Conservation (phyloP, 768 basidiomycete species). For the Mycena leptocephala region DNA sequence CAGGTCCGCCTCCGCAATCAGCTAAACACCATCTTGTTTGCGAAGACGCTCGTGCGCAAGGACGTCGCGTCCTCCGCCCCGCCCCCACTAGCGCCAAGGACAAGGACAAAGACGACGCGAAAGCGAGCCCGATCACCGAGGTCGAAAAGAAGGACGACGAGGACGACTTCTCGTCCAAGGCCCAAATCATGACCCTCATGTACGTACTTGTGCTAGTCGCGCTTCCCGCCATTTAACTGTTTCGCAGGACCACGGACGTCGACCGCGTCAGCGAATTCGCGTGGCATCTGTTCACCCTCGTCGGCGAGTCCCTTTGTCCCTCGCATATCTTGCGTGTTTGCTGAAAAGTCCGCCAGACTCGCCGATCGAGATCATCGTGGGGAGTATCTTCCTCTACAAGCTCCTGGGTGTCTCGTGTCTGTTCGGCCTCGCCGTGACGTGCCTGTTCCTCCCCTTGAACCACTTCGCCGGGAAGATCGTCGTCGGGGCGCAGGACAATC, state of each 20-base stretch:
- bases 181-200: conserved; percentile 94
- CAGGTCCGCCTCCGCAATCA: conserved; percentile 74
- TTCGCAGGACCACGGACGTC: conserved; percentile 84
- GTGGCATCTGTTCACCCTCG: conserved; percentile 83
- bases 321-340: conserved; percentile 3
- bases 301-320: conserved; percentile 64
- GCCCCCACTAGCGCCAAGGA: conserved; percentile 42
- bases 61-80: conserved; percentile 79
- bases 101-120: conserved; percentile 25
- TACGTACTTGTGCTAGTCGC: not conserved
- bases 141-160: conserved; percentile 60
- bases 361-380: conserved; percentile 85
- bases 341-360: conserved; percentile 63
- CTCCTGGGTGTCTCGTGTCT: conserved; percentile 86
- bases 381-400: conserved; percentile 82
- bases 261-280: conserved; percentile 91
- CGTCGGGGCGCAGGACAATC: conserved; percentile 77
- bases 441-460: conserved; percentile 83
- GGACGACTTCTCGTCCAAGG: conserved; percentile 76
- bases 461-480: conserved; percentile 85
- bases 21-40: conserved; percentile 78
- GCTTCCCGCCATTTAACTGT: not conserved
- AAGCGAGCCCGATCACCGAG: conserved; percentile 5
- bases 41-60: conserved; percentile 82
- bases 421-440: conserved; percentile 84